These are phyloP conservation scores for Backusella tuberculispora DNA, from an alignment of 192 early-diverging fungal species.

Conservation along the genomic window DNA sequence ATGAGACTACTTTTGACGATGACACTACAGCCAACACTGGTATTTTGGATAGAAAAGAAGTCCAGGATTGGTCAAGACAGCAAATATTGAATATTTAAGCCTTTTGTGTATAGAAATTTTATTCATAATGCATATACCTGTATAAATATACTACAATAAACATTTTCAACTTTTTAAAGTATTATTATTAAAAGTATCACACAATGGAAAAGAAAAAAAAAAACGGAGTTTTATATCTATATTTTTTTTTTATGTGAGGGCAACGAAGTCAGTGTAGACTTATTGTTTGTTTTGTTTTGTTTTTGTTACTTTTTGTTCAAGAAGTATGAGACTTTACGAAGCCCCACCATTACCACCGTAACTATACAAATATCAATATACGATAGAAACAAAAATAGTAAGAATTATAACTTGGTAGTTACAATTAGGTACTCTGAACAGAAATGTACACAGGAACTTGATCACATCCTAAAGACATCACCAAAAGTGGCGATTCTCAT, in stretches of 20 bases:
- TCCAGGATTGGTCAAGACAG: slow-evolving; percentile 7
- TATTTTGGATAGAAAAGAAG: not conserved
- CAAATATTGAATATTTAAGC: slow-evolving; percentile 1
- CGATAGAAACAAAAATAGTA: not conserved
- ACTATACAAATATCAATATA: not conserved
- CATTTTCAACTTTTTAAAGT: too few relatives aligned
- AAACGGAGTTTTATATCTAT: too few relatives aligned
- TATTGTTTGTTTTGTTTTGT: not conserved
- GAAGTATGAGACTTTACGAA: not conserved
- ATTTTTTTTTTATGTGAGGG: not conserved
- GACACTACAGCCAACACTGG: not conserved
- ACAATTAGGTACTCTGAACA: slow-evolving; percentile 27
- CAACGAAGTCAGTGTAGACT: not conserved
- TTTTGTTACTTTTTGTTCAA: not conserved
- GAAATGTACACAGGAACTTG: slow-evolving; percentile 40
- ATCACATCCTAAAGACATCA: slow-evolving; percentile 23
- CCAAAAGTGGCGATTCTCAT: slow-evolving; percentile 30
- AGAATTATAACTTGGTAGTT: not conserved
- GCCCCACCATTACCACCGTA: slow-evolving; percentile 7
- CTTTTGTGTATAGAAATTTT: too few relatives aligned
- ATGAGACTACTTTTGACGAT: not conserved
- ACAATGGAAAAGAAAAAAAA: too few relatives aligned
- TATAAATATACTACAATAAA: too few relatives aligned
- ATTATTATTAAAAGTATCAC: too few relatives aligned
- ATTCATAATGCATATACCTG: not conserved